phyloP scores from a whole-genome alignment of 169 alveolate species.

The Plasmodium adleri region DNA sequence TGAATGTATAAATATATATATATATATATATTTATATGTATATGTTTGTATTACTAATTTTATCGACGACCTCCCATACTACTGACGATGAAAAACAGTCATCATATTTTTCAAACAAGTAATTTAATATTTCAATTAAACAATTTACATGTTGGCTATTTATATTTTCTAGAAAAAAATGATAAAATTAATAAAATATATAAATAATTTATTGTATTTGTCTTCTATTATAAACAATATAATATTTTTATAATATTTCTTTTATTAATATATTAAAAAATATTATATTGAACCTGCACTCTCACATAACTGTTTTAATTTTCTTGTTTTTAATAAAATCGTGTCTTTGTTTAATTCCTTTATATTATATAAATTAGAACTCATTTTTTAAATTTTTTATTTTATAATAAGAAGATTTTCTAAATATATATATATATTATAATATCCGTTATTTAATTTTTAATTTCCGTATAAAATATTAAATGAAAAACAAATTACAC shows the following conservation, averaged over 20 bases:
- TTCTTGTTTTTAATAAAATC: slow-evolving; percentile 71
- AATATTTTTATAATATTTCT: background rate
- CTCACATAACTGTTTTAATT: slow-evolving; percentile 52
- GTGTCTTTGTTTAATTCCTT: slow-evolving; percentile 58
- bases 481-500: too few species aligned
- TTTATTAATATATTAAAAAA: background rate
- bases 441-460: too few species aligned
- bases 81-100: slow-evolving; percentile 65
- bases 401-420: background rate
- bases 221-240: background rate
- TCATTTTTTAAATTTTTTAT: slow-evolving; percentile 21
- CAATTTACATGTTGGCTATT: slow-evolving; percentile 61
- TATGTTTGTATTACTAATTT: slow-evolving; percentile 65
- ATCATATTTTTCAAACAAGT: slow-evolving; percentile 58
- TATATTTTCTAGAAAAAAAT: slow-evolving; percentile 19
- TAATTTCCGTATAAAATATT: too few species aligned
- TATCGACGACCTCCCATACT: slow-evolving; percentile 76
- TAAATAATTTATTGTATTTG: background rate
- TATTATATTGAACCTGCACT: slow-evolving; percentile 31
- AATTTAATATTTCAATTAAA: slow-evolving; percentile 63
- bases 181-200: background rate
- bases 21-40: background rate
- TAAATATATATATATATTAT: background rate
- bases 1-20: background rate
- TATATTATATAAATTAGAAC: slow-evolving; percentile 29